Base-by-base conservation (phyloP, 2,329 filamentous ascomycete species). In the Fusarium chaquense region DNA sequence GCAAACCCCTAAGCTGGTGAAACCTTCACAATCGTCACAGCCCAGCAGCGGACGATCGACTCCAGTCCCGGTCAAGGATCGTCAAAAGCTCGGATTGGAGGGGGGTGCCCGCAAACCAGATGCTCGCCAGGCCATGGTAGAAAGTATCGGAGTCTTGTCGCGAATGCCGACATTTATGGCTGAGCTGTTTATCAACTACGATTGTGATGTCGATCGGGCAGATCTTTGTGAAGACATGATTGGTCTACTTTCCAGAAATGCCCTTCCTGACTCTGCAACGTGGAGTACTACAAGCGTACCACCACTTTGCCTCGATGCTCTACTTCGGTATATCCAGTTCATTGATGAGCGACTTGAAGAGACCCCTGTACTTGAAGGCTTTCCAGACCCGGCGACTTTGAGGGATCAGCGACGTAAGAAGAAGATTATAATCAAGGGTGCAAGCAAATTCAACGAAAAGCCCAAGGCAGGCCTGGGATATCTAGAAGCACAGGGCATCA, bases 261-360 rank as follows among this genome's bases (percentile, higher is more conserved):
- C 96, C 3, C 92, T 99, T 70, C 97, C 96, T 1, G 96, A 99
- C 78, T 97, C 96, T 11, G 96, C 95, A 8, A 98, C 94, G 8
- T 99, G 96, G 96, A 99, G 97, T 78, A 99, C 96, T 13, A 98
- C 95, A 7, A 99, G 97, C 77, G 97, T 99, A 2, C 96, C 96
- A 18, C 96, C 96, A 1, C 83, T 99, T 4, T 99, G 96, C 75
- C 84, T 99, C 24, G 96, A 99, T 81, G 94, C 96, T 12, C 84
- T 99, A 13, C 84, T 99, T 26, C 91, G 93, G 18, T 98, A 94
- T 74, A 89, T 99, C 35, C 94, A 98, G 76, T 97, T 93, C 70
- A 91, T 99, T 70, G 92, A 93, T 1, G 94, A 97, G 77, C 88
- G 96, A 58, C 82, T 98, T 20, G 88, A 97, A 52, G 88, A 96